Evolutionary conservation across 805 yeast genomes (phyloP).

Genomic region (Cyberlindnera japonica): DNA sequence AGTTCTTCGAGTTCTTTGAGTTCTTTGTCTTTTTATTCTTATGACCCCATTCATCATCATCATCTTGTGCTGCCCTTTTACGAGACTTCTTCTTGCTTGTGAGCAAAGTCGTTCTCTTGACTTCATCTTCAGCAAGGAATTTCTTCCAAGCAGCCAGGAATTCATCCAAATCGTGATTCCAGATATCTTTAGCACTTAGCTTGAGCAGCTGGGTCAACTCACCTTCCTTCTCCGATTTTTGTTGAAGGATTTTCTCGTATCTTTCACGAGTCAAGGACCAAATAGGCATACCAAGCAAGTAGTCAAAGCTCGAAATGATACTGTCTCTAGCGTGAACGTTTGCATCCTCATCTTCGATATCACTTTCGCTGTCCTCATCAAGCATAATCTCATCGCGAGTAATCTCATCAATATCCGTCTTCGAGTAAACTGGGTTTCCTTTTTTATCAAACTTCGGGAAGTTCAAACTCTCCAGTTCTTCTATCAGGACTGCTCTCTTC

Average conservation of each 20-base stretch:
- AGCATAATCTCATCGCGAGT: conserved; percentile 35
- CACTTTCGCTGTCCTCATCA: conserved; percentile 37
- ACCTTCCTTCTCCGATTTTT: conserved; percentile 65
- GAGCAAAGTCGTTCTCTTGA: conserved; percentile 49
- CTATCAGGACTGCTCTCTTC: conserved; percentile 59
- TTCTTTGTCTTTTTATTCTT: conserved; percentile 19
- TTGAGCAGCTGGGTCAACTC: conserved; percentile 65
- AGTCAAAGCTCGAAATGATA: conserved; percentile 69
- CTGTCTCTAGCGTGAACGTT: conserved; percentile 44
- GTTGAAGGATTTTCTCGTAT: conserved; percentile 73
- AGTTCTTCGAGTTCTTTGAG: conserved; percentile 12
- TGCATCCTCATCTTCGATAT: conserved; percentile 38
- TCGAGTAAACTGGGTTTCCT: conserved; percentile 58
- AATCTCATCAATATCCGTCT: conserved; percentile 27
- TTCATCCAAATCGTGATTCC: conserved; percentile 79
- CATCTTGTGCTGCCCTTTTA: conserved; percentile 32
- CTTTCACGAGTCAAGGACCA: conserved; percentile 92
- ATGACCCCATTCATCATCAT: conserved; percentile 20
- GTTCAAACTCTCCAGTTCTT: conserved; percentile 55
- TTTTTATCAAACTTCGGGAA: conserved; percentile 76
- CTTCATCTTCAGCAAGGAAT: conserved; percentile 64
- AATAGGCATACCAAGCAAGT: conserved; percentile 85
- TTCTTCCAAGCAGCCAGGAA: conserved; percentile 64
- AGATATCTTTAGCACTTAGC: conserved; percentile 78
- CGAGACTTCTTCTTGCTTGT: conserved; percentile 43